Conservation (phyloP, 805 yeast genomes). For the Metschnikowia bowlesiae region DNA sequence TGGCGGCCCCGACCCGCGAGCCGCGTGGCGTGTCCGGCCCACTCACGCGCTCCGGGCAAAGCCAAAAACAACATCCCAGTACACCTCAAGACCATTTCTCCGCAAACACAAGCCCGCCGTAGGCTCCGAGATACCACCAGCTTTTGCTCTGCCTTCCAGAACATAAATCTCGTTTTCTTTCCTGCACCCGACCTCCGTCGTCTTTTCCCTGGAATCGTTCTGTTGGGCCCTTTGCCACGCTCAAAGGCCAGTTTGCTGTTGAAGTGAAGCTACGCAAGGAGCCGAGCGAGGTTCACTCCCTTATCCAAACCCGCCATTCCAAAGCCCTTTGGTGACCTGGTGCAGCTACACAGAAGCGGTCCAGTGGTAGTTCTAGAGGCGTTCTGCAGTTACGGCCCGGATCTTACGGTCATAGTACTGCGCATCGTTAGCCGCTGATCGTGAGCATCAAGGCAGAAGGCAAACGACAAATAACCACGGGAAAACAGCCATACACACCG, state of each 20-base stretch:
- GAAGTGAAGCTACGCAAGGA: constrained; percentile 3
- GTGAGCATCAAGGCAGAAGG: too few relatives aligned
- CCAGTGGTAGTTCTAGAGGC: too few relatives aligned
- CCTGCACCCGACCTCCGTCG: not conserved
- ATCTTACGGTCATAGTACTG: too few relatives aligned
- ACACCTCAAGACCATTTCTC: not conserved
- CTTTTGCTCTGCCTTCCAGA: not conserved
- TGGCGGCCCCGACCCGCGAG: not conserved
- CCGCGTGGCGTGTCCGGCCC: constrained; percentile 4
- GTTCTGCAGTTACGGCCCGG: too few relatives aligned
- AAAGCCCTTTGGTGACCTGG: not conserved
- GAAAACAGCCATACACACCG: too few relatives aligned
- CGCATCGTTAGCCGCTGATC: too few relatives aligned
- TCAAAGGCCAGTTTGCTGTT: not conserved
- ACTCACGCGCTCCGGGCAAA: not conserved
- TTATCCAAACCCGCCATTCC: not conserved
- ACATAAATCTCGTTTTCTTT: not conserved
- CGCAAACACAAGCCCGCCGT: constrained; percentile 2
- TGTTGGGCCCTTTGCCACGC: not conserved
- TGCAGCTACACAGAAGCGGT: not conserved
- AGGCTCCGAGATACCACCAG: not conserved
- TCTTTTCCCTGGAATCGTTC: not conserved
- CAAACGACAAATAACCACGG: too few relatives aligned
- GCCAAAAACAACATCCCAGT: constrained; percentile 3
- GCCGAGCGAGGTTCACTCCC: not conserved